Evolutionary conservation across 257 asterid species (phyloP).

Genomic region (Prunella vulgaris): DNA sequence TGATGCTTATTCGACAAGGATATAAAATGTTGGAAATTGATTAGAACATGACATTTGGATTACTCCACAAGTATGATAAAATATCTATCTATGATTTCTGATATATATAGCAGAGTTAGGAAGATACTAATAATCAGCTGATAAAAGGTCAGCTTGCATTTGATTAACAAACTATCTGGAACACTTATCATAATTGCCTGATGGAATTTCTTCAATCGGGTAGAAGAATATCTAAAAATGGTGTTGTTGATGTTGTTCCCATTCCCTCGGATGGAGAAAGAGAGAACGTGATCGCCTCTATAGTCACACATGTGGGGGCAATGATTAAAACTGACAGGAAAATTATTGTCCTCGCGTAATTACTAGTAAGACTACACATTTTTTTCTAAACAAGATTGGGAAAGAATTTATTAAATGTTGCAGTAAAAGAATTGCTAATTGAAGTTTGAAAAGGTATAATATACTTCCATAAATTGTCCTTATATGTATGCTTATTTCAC

Average conservation of each 20-base stretch:
- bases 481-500: too few relatives aligned
- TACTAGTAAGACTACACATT: constrained; percentile 51
- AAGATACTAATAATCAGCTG: background rate
- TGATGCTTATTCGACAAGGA: background rate
- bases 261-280: constrained; percentile 67
- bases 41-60: background rate
- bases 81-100: background rate
- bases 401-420: background rate
- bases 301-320: constrained; percentile 78
- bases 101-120: background rate
- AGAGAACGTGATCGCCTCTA: constrained; percentile 68
- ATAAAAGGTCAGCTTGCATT: too few relatives aligned
- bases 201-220: constrained; percentile 39
- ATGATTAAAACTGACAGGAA: constrained; percentile 97
- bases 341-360: constrained; percentile 80
- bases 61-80: background rate
- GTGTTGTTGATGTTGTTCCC: constrained; percentile 71
- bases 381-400: background rate
- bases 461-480: background rate
- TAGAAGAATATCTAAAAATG: constrained; percentile 67
- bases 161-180: too few relatives aligned
- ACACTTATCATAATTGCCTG: too few relatives aligned
- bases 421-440: background rate
- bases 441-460: background rate
- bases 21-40: background rate